A percentile compares a stretch with the other conserved stretches of the same genome.
phyloP scores from a whole-genome alignment of 441 rosid genomes.

The Geranium incanum region DNA sequence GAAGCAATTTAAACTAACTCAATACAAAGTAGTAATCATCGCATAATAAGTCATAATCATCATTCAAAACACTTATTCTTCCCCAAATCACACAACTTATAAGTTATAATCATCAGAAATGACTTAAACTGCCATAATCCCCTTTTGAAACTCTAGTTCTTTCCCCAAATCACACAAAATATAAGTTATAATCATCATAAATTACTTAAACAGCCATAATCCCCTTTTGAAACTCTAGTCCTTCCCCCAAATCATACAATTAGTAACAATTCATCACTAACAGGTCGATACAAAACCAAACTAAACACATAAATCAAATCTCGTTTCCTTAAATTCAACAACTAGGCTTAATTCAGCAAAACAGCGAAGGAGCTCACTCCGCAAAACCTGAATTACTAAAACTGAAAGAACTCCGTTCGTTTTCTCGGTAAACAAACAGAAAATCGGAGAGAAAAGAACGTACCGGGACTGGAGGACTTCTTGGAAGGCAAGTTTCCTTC shows the following conservation, averaged over 20 bases:
- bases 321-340: neutral
- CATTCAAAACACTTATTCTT: neutral
- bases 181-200: too few relatives aligned
- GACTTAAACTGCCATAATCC: too few relatives aligned
- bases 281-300: neutral
- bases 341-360: neutral
- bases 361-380: slow-evolving; percentile 1
- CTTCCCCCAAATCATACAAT: too few relatives aligned
- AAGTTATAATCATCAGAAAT: neutral
- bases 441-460: neutral
- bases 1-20: too few relatives aligned
- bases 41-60: slow-evolving; percentile 9
- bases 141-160: too few relatives aligned
- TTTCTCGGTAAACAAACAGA: slow-evolving; percentile 7
- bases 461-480: slow-evolving; percentile 52
- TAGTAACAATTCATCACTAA: neutral
- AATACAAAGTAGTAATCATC: neutral
- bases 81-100: neutral
- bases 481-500: slow-evolving; percentile 59
- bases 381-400: neutral
- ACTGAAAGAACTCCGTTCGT: neutral
- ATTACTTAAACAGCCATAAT: too few relatives aligned
- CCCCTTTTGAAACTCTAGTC: too few relatives aligned
- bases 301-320: neutral
- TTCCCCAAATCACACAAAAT: too few relatives aligned